A percentile compares a stretch with the other conserved stretches of the same genome.
Evolutionary conservation across 192 early-diverging fungal genomes (phyloP).

Genomic region (Kappamyces sp.): DNA sequence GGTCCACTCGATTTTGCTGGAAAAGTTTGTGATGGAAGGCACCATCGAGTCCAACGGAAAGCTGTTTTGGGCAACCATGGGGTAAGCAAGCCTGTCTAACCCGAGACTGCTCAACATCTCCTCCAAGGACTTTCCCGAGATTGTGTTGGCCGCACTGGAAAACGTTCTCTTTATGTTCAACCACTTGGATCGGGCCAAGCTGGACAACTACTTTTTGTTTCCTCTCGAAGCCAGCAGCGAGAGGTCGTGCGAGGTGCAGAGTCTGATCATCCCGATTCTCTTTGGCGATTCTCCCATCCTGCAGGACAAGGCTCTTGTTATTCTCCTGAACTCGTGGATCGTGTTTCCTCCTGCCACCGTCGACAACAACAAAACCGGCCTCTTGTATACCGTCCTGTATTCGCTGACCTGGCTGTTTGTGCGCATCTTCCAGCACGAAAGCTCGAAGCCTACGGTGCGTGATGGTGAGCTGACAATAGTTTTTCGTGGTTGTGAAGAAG

Average conservation of each 20-base stretch:
- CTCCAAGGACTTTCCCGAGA: conserved; percentile 7
- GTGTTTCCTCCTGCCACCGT: conserved; percentile 26
- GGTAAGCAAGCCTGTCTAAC: conserved; percentile 21
- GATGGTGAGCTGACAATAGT: neutral
- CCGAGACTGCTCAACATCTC: conserved; percentile 32
- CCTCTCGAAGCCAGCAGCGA: conserved; percentile 2
- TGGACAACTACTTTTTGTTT: conserved; percentile 7
- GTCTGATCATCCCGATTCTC: conserved; percentile 26
- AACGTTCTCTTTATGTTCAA: conserved; percentile 27
- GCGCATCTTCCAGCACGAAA: conserved; percentile 7
- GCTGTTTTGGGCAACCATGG: conserved; percentile 33
- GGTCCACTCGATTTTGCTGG: conserved; percentile 27
- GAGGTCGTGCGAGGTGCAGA: neutral
- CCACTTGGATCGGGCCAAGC: conserved; percentile 4
- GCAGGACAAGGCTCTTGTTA: conserved; percentile 31
- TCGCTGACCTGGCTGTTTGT: conserved; percentile 31
- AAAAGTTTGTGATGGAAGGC: conserved; percentile 9
- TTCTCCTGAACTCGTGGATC: conserved; percentile 26
- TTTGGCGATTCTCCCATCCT: conserved; percentile 14
- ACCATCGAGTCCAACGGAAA: conserved; percentile 14
- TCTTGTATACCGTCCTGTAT: conserved; percentile 37
- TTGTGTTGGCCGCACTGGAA: conserved; percentile 22
- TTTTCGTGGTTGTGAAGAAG: neutral
- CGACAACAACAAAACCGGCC: conserved; percentile 17
- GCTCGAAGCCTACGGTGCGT: neutral